Conservation (phyloP, 108 stramenopile genomes). For the Epipyxis sp. region DNA sequence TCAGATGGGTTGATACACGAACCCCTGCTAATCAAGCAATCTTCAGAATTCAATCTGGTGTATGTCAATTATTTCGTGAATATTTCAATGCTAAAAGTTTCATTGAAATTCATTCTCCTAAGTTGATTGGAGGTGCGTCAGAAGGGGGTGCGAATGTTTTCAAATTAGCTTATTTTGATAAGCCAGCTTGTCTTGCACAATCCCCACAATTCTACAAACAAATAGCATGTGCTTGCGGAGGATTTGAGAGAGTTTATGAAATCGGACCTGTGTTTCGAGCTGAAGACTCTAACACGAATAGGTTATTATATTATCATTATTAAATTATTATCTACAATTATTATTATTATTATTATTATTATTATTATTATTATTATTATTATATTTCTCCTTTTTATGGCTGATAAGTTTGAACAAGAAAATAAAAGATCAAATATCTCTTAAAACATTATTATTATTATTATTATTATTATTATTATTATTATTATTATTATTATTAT, state of each 20-base stretch:
- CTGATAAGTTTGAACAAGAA: too few species aligned
- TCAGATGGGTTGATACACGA: conserved; percentile 94
- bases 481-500: too few species aligned
- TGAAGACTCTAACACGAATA: conserved; percentile 94
- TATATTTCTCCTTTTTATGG: too few species aligned
- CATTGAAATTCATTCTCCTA: conserved; percentile 95
- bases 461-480: too few species aligned
- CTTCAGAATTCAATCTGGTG: conserved; percentile 89
- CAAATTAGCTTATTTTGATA: conserved; percentile 90
- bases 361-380: too few species aligned
- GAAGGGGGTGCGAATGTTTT: conserved; percentile 97
- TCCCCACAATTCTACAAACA: conserved; percentile 98
- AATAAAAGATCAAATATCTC: too few species aligned
- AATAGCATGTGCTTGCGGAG: conserved; percentile 92
- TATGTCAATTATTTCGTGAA: conserved; percentile 89
- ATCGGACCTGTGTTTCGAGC: conserved; percentile 99
- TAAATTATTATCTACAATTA: too few species aligned
- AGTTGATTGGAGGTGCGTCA: conserved; percentile 90
- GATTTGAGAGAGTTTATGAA: conserved; percentile 95
- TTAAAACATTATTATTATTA: too few species aligned
- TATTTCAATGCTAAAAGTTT: conserved; percentile 79
- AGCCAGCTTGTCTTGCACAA: conserved; percentile 92
- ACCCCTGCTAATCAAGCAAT: conserved; percentile 98
- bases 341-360: too few species aligned
- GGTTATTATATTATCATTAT: too few species aligned